These are phyloP conservation scores for Talaromyces piceae DNA, from an alignment of 2,329 filamentous ascomycete species.

Conservation along the genomic window DNA sequence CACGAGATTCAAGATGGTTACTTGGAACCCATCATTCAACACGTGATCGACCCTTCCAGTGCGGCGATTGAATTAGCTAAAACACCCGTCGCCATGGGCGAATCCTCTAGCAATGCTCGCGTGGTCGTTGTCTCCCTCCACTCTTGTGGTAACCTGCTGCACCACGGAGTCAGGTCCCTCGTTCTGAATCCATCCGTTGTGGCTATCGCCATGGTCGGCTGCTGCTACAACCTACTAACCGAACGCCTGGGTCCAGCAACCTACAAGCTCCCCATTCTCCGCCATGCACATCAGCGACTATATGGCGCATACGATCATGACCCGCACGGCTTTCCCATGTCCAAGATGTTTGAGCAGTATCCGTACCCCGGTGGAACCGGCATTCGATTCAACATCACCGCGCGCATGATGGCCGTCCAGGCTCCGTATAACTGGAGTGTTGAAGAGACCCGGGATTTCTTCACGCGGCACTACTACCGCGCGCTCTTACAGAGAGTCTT, in stretches of 20 bases:
- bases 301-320: conserved; percentile 67
- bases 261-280: conserved; percentile 72
- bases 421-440: conserved; percentile 87
- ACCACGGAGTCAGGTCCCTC: conserved; percentile 83
- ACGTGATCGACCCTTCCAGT: conserved; percentile 23
- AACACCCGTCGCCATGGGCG: not conserved
- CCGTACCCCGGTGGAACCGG: conserved; percentile 51
- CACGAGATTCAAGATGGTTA: conserved; percentile 39
- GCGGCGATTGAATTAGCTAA: not conserved
- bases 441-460: conserved; percentile 76
- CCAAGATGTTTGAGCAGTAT: conserved; percentile 55
- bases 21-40: conserved; percentile 32
- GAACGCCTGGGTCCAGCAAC: conserved; percentile 81
- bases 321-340: conserved; percentile 92
- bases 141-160: conserved; percentile 94
- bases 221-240: conserved; percentile 95
- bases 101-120: conserved; percentile 15
- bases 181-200: conserved; percentile 74
- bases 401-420: conserved; percentile 96
- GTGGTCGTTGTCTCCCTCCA: conserved; percentile 92
- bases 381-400: conserved; percentile 86
- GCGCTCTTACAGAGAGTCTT: conserved; percentile 89
- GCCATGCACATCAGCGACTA: conserved; percentile 65
- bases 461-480: conserved; percentile 87
- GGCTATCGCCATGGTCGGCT: conserved; percentile 92